These are phyloP conservation scores for Xylariaceae sp. DNA, from an alignment of 2,329 filamentous ascomycete genomes.

Conservation along the genomic window DNA sequence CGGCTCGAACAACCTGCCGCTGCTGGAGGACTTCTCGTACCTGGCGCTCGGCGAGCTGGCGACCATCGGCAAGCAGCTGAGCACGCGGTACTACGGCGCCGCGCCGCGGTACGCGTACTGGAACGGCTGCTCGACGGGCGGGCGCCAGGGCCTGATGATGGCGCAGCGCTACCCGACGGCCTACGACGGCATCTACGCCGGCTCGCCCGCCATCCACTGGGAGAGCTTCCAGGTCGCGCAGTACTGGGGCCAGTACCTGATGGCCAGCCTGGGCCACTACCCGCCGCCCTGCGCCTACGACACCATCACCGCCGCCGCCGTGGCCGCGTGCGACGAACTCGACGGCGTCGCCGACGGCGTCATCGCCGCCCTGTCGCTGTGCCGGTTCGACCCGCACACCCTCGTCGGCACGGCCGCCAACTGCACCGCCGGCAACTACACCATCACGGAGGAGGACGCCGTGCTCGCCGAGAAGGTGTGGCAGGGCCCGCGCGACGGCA, in stretches of 20 bases:
- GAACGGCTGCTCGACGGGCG: slow-evolving; percentile 47
- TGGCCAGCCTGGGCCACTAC: slow-evolving; percentile 22
- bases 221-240: slow-evolving; percentile 7
- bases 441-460: slow-evolving; percentile 24
- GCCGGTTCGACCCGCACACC: slow-evolving; percentile 29
- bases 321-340: slow-evolving; percentile 38
- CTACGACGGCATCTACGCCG: slow-evolving; percentile 45
- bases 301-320: slow-evolving; percentile 30
- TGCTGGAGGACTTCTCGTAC: slow-evolving; percentile 26
- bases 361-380: slow-evolving; percentile 35
- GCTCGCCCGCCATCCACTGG: slow-evolving; percentile 25
- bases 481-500: slow-evolving; percentile 12
- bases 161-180: slow-evolving; percentile 44
- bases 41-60: slow-evolving; percentile 37
- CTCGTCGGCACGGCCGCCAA: slow-evolving; percentile 28
- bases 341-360: slow-evolving; percentile 42
- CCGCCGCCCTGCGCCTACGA: slow-evolving; percentile 12
- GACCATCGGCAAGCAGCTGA: slow-evolving; percentile 39
- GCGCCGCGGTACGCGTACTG: slow-evolving; percentile 42
- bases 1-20: slow-evolving; percentile 12
- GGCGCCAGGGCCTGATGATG: slow-evolving; percentile 44
- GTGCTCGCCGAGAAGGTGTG: slow-evolving; percentile 11
- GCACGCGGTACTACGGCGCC: slow-evolving; percentile 38
- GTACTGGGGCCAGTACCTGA: slow-evolving; percentile 30
- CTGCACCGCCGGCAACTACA: slow-evolving; percentile 16